A percentile compares a stretch with the other conserved stretches of the same genome.
phyloP scores from a whole-genome alignment of 441 rosid species.

The Jatropha podagrica region DNA sequence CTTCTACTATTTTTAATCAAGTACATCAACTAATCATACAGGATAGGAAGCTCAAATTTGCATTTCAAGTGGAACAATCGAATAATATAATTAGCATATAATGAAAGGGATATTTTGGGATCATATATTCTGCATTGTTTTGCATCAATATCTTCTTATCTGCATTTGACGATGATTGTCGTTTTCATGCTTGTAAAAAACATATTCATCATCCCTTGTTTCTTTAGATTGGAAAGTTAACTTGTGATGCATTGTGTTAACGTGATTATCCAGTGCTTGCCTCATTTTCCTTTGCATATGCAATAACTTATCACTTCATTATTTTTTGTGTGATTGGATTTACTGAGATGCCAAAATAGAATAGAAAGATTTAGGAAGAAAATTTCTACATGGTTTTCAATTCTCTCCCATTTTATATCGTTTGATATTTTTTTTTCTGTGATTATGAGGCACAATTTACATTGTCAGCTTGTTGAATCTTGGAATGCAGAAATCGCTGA shows the following conservation, averaged over 20 bases:
- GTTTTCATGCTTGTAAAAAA: not conserved
- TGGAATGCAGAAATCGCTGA: conserved; percentile 16
- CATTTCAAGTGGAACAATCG: not conserved
- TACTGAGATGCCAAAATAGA: not conserved
- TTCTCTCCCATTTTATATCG: not conserved
- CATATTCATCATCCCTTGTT: not conserved
- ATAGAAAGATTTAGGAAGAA: not conserved
- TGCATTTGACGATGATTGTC: too few relatives aligned
- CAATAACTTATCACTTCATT: not conserved
- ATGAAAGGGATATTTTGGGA: not conserved
- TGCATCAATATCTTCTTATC: not conserved
- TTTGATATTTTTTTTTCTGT: not conserved
- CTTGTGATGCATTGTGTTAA: not conserved
- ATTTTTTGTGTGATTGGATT: not conserved
- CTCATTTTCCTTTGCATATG: not conserved
- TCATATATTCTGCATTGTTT: not conserved
- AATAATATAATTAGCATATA: not conserved
- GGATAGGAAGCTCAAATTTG: not conserved
- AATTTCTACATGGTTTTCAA: not conserved
- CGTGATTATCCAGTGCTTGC: not conserved
- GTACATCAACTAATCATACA: not conserved
- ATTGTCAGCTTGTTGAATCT: conserved; percentile 11
- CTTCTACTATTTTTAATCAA: not conserved
- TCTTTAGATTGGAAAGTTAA: not conserved
- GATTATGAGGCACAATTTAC: not conserved